Conservation (phyloP, 2,329 filamentous ascomycete genomes). For the Boeremia lycopersici region DNA sequence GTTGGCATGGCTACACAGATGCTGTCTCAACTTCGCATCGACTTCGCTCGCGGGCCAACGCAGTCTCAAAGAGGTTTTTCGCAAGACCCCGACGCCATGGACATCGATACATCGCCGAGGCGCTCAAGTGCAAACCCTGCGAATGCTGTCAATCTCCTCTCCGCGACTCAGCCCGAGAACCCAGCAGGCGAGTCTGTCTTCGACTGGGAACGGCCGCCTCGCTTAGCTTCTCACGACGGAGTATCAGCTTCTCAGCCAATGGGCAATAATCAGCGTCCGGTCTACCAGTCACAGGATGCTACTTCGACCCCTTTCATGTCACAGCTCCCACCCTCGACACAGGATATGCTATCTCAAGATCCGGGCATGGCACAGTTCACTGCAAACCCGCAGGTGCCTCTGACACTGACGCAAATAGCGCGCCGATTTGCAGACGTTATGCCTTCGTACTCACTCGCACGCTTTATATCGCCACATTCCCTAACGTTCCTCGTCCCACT, state of each 20-base stretch:
- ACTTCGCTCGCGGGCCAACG: slow-evolving; percentile 74
- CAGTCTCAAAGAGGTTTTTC: slow-evolving; percentile 54
- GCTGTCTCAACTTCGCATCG: slow-evolving; percentile 88
- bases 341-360: slow-evolving; percentile 77
- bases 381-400: slow-evolving; percentile 74
- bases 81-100: slow-evolving; percentile 65
- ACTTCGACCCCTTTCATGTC: slow-evolving; percentile 31
- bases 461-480: slow-evolving; percentile 87
- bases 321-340: slow-evolving; percentile 44
- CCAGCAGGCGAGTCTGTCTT: slow-evolving; percentile 76
- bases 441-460: slow-evolving; percentile 82
- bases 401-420: slow-evolving; percentile 87
- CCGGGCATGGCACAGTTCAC: slow-evolving; percentile 86
- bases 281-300: slow-evolving; percentile 19
- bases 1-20: slow-evolving; percentile 90
- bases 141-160: slow-evolving; percentile 57
- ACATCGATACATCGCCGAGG: slow-evolving; percentile 62
- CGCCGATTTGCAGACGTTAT: slow-evolving; percentile 89
- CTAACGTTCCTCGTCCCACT: slow-evolving; percentile 77
- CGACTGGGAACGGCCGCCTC: slow-evolving; percentile 83
- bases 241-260: slow-evolving; percentile 46
- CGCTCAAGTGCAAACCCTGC: slow-evolving; percentile 39
- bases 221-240: slow-evolving; percentile 43
- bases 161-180: slow-evolving; percentile 85
- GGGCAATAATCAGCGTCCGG: slow-evolving; percentile 42